Base-by-base conservation (phyloP, 2,329 filamentous ascomycete genomes). In the Trichoderma hamatum region DNA sequence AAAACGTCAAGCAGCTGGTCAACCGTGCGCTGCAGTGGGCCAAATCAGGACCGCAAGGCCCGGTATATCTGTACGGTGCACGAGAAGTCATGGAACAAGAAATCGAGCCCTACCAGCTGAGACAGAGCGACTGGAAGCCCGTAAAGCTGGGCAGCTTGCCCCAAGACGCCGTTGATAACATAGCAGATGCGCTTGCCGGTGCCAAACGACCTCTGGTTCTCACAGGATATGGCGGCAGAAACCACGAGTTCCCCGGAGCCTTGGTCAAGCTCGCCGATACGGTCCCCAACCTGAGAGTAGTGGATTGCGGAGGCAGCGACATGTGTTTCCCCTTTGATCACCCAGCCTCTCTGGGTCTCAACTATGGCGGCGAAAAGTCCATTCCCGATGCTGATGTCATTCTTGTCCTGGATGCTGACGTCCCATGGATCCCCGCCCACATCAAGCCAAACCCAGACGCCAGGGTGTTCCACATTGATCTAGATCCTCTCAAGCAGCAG, bases 391-490 rank as follows among this genome's bases (percentile, higher is more conserved):
- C 94, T 0, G 95, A 97, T 77, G 87, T 93, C 13, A 96, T 97
- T 70, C 73, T 97, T 1, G 90, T 97, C 2, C 76, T 97, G 28
- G 92, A 97, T 78, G 96, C 93, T 72, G 94, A 97, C 76, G 93
- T 97, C 0, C 94, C 94, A 0, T 97, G 94, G 93, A 94, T 97
- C 67, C 89, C 90, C n/a, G 96, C 93, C 0, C 88, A 89, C 19
- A 89, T 86, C 78, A 83, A 83, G 72, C 89, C 89, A 0, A 78
- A 78, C 1, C 77, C 81, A 2, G 82, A 84, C 19, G 85, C 85
- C 24, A 83, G 82, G 71, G 80, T 91, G 67, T 90, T 87, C 79
- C 89, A 91, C 73, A 83, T 91, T 54, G 89, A 91, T 72, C 82
- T 89, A 59, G 89, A 91, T 72, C 88, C 89, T 1, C 79, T 90